Evolutionary conservation across 2,329 filamentous ascomycete species (phyloP).

Genomic region (Emergomyces orientalis): DNA sequence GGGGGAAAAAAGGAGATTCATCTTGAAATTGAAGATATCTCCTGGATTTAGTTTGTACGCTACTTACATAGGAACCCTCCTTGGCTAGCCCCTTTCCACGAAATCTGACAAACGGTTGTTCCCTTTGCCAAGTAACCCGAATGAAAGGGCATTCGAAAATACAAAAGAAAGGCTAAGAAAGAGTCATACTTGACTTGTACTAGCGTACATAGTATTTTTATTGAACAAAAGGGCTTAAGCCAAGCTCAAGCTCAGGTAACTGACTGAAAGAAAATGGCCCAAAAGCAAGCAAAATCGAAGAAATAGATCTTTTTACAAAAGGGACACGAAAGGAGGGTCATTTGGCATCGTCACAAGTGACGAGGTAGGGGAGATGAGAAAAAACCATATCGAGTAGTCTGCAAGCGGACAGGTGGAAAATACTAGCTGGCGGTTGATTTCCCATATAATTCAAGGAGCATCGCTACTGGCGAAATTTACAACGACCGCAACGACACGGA

Average conservation of each 20-base stretch:
- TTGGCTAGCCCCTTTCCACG: no score
- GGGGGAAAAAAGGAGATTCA: no score
- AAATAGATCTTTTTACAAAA: not conserved
- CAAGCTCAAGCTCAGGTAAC: not conserved
- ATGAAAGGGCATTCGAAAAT: no score
- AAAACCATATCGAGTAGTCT: not conserved
- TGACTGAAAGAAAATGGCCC: not conserved
- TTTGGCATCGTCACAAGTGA: not conserved
- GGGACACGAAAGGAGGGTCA: not conserved
- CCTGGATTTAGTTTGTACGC: no score
- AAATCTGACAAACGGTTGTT: no score
- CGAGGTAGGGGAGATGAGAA: not conserved
- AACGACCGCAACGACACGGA: not conserved
- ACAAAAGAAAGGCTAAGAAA: no score
- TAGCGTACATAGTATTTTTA: not conserved
- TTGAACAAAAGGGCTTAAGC: not conserved
- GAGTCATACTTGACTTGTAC: not conserved
- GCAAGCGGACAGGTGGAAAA: not conserved
- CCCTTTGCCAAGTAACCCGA: no score
- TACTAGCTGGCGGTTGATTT: not conserved
- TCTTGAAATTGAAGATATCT: no score
- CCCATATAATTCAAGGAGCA: not conserved
- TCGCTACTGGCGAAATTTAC: not conserved
- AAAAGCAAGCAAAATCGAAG: not conserved
- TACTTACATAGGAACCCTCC: no score